Base-by-base conservation (phyloP, 805 yeast genomes). In the Candida yuanshanica region DNA sequence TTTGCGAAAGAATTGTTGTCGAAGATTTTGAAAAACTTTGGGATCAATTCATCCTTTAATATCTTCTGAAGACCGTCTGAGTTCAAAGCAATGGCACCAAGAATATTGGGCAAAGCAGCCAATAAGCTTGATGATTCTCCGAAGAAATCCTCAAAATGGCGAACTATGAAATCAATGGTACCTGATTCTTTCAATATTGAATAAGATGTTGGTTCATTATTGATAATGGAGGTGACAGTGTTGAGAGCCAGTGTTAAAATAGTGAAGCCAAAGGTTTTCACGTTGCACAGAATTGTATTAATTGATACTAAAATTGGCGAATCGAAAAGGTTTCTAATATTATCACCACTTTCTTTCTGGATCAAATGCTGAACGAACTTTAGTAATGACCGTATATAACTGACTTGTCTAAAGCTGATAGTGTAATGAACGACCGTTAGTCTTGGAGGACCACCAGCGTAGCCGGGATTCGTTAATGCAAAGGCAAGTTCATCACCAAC, bases 181-280 rank as follows among this genome's bases (percentile, higher is more conserved):
- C 77, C 75, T 0, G 95, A 82, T 58, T 90, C 98, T 32, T 77
- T 80, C 49, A 90, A 68, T 33, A 90, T 80, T 2, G 83, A 72
- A 53, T 74, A 90, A 4, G 95, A 86, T 0, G 96, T 88, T 8
- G 97, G 96, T 53, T 91, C 97, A 49, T 83, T 84, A 56, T 90
- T 91, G 22, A 90, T 79, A 44, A 88, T 85, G 11, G 74, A 73
- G 32, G 82, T 74, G 17, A 88, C 70, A 11, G 81, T 74, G 45
- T 78, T 81, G 27, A 90, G 58, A 0, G 85, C 72, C 18, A 75
- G 67, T 0, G 85, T 68, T 12, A 85, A 59, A 12, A 86, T 60
- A 13, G 77, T 70, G 31, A 79, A 75, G 0, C 96, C 96, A 65
- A 88, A 86, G 0, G 75, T 60, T 0, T 60, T 48, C 1, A 83